These are phyloP conservation scores for Astragalus membranaceus DNA, from an alignment of 306 rosid species.

Conservation along the genomic window DNA sequence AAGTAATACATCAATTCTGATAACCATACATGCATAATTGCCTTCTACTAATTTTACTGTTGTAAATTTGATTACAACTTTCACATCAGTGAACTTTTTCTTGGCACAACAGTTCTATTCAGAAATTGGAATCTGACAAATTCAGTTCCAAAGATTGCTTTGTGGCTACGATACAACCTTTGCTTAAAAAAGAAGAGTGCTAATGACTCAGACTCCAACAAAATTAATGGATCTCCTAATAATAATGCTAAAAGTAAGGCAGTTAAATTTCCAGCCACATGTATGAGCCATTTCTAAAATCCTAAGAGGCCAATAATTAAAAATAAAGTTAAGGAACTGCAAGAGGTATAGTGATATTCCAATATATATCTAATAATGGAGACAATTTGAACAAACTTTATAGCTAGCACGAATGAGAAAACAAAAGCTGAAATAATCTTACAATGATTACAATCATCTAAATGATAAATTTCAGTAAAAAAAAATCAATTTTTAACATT, in stretches of 20 bases:
- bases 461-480: background rate
- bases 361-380: background rate
- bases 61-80: background rate
- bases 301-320: background rate
- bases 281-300: background rate
- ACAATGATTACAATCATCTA: background rate
- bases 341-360: background rate
- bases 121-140: background rate
- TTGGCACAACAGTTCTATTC: background rate
- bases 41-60: background rate
- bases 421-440: background rate
- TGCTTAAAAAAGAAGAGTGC: background rate
- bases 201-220: conserved; percentile 39
- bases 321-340: background rate
- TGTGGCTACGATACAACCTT: background rate
- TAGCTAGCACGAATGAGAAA: background rate
- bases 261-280: background rate
- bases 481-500: background rate
- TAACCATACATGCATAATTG: background rate
- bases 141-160: background rate
- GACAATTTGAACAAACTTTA: background rate
- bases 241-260: background rate
- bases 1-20: conserved; percentile 9
- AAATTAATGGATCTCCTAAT: background rate
- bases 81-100: background rate